Base-by-base conservation (phyloP, 2,329 filamentous ascomycete genomes). In the Claviceps citrina region DNA sequence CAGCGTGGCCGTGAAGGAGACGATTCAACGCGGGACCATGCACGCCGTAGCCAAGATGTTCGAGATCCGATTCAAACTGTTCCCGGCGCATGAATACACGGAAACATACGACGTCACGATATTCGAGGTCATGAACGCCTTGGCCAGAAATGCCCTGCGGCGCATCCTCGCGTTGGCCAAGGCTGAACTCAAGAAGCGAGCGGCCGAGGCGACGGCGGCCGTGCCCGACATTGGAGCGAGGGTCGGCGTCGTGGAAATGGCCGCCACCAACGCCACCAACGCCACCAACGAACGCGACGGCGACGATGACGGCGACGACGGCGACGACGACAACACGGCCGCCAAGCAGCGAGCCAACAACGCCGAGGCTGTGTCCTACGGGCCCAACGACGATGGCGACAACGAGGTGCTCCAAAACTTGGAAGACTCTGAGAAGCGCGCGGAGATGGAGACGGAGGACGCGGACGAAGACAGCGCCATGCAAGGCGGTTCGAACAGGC, bases 301-400 rank as follows among this genome's bases (percentile, higher is more conserved):
- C 3, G 67, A 52, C 30, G 51, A 54, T 7, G 60, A 76, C 35
- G 73, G 52, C 31, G 51, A 54, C 9, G 60, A 57, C 4, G 67
- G 52, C 31, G 51, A 54, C 8, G 60, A 77, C 35, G 73, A 77
- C 20, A 84, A 74, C 37, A 87, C 77, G 4, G 76, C 71, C 46
- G 76, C 75, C 49, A 93, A 85, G 62, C 71, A 78, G 53, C 76
- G 73, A 51, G 75, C 77, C 34, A 91, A 93, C 56, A 78, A 83
- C 31, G 68, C 72, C 39, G 83, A 94, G 59, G 83, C 81, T 24
- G 78, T 89, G 2, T 91, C 85, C 12, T 96, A 95, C 50, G 89
- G 85, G 30, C 84, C 80, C 26, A 93, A 93, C 35, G 91, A 96
- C 54, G 87, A 94, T 5, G 89, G 89, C 4, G 91, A 96, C 53